These are phyloP conservation scores for Fonsecaea nubica DNA, from an alignment of 2,329 filamentous ascomycete species.

Conservation along the genomic window DNA sequence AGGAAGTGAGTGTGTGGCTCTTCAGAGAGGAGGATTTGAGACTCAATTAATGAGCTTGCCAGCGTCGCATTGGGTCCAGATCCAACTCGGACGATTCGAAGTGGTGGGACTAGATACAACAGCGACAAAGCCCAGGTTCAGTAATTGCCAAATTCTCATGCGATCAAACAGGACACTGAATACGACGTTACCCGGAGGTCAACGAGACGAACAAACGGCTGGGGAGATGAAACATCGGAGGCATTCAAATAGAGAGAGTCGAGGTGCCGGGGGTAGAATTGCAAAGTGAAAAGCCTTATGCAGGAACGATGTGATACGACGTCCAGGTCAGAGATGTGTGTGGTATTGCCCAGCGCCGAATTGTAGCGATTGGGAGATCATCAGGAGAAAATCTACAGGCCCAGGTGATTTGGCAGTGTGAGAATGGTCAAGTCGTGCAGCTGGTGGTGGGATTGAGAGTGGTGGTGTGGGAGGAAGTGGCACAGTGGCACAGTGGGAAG, in stretches of 20 bases:
- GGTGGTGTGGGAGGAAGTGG: neutral
- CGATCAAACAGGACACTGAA: neutral
- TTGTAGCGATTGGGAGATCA: slow-evolving; percentile 10
- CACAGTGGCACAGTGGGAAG: neutral
- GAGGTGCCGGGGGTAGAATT: neutral
- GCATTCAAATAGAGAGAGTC: slow-evolving; percentile 11
- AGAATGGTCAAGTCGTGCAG: neutral
- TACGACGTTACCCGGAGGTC: slow-evolving; percentile 20
- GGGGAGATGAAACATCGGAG: slow-evolving; percentile 12
- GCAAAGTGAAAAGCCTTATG: slow-evolving; percentile 27
- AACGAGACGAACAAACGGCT: slow-evolving; percentile 14
- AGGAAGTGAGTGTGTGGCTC: neutral
- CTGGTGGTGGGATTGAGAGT: slow-evolving; percentile 3
- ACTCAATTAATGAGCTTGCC: neutral
- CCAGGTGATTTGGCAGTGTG: neutral
- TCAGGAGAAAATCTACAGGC: slow-evolving; percentile 8
- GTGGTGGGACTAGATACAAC: neutral
- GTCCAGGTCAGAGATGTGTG: slow-evolving; percentile 3
- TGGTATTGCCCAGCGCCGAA: slow-evolving; percentile 8
- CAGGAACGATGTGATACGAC: slow-evolving; percentile 31
- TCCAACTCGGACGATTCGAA: neutral
- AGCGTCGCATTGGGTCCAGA: slow-evolving; percentile 2
- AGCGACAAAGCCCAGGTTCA: neutral
- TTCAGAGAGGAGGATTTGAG: slow-evolving; percentile 6
- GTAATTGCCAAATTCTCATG: neutral